Base-by-base conservation (phyloP, 2,329 filamentous ascomycete species). In the Pestalotiopsis sp. region DNA sequence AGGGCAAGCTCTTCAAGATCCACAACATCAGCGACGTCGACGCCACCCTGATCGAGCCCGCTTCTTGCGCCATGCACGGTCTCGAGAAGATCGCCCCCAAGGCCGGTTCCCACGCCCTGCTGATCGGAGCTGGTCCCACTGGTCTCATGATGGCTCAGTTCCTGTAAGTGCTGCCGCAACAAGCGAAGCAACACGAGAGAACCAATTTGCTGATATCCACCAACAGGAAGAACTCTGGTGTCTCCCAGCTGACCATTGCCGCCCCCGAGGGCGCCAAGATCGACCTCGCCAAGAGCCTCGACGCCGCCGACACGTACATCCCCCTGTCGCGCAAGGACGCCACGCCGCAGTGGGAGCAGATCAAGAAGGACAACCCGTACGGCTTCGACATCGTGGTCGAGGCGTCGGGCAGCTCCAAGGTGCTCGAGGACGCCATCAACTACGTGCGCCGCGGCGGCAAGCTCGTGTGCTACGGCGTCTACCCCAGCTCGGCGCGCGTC, bases 371-470 rank as follows among this genome's bases (percentile, higher is more conserved):
- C 60, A 89, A 93, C 78, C 90, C 91, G 0, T 89, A 93, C 74
- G 91, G 91, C 3, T 93, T 93, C 76, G 91, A 93, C 72, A 89
- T 93, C 71, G 83, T 92, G 27, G 86, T 92, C 25, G 90, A 93
- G 81, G 91, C 91, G 45, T 93, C 91, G 13, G 91, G 91, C 20
- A 91, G 87, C 65, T 83, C 88, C 60, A 89, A 88, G 79, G 90
- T 93, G 63, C 85, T 93, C 2, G 91, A 93, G 76, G 87, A 91
- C 74, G 84, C 90, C 36, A 92, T 93, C 78, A 85, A 92, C 80
- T 93, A 92, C 76, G 89, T 92, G 72, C 88, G 90, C 61, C 86
- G 91, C 65, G 91, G 91, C 57, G 91, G 91, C 67, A 93, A 91
- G 77, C 82, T 93, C 39, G 88, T 93, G 58, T 90, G 92, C 69